phyloP scores from a whole-genome alignment of 2,329 filamentous ascomycete species.

The Helminthosporium solani region DNA sequence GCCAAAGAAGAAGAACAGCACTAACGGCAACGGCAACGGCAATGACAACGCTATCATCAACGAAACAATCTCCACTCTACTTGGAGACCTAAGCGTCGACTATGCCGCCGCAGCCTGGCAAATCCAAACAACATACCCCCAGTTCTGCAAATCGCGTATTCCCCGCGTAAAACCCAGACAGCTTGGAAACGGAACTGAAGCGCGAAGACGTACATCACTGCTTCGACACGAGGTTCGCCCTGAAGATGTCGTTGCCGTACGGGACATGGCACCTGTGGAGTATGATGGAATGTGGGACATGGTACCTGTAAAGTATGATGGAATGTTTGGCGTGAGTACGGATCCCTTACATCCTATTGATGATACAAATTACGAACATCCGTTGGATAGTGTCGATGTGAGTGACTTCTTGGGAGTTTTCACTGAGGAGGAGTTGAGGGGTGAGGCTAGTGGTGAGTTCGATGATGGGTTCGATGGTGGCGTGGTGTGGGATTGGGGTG shows the following conservation, averaged over 20 bases:
- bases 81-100: slow-evolving; percentile 14
- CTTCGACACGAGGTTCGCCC: slow-evolving; percentile 18
- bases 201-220: slow-evolving; percentile 8
- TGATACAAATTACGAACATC: slow-evolving; percentile 14
- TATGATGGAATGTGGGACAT: no score
- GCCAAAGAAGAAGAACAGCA: no score
- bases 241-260: slow-evolving; percentile 24
- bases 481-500: not conserved
- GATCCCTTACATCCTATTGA: slow-evolving; percentile 27
- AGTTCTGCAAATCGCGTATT: slow-evolving; percentile 4
- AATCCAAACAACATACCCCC: slow-evolving; percentile 9
- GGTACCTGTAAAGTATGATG: no score
- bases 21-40: slow-evolving; percentile 8
- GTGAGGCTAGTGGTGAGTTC: not conserved
- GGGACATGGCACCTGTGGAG: no score
- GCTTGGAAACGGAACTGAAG: not conserved
- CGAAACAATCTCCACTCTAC: slow-evolving; percentile 1
- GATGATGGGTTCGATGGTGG: slow-evolving; percentile 11
- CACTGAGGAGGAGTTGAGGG: slow-evolving; percentile 5
- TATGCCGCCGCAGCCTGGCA: slow-evolving; percentile 17
- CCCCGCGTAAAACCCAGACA: slow-evolving; percentile 5
- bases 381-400: slow-evolving; percentile 12
- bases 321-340: slow-evolving; percentile 18
- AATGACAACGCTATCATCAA: no score
- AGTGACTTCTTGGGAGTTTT: slow-evolving; percentile 13